Percentiles rank a stretch among this genome's conserved stretches.
Conservation (phyloP, 2,329 filamentous ascomycete species). For the Byssochlamys sp. region DNA sequence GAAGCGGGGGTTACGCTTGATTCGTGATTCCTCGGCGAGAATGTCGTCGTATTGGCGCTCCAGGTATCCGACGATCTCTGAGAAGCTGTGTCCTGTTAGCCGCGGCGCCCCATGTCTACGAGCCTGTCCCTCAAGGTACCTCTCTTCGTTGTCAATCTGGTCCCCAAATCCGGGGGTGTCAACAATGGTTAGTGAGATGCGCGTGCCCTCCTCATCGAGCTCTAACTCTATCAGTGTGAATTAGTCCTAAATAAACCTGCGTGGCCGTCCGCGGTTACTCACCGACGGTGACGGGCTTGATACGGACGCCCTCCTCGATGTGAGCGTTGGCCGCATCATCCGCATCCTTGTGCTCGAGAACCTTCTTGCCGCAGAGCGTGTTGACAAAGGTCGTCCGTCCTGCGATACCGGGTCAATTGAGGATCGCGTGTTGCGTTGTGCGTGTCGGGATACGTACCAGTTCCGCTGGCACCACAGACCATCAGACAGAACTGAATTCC, state of each 20-base stretch:
- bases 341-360: conserved; percentile 81
- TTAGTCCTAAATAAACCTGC: conserved; percentile 3
- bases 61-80: conserved; percentile 94
- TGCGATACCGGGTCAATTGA: conserved; percentile 26
- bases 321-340: conserved; percentile 84
- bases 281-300: conserved; percentile 98
- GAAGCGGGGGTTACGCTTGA: conserved; percentile 99
- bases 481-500: conserved; percentile 99
- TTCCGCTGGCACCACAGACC: conserved; percentile 98
- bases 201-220: conserved; percentile 94
- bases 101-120: background rate
- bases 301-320: conserved; percentile 92
- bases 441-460: conserved; percentile 54
- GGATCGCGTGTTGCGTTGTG: background rate
- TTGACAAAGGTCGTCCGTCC: conserved; percentile 98
- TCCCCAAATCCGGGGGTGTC: conserved; percentile 97
- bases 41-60: conserved; percentile 99
- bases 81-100: conserved; percentile 56
- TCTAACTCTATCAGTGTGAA: conserved; percentile 60
- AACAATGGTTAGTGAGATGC: conserved; percentile 95
- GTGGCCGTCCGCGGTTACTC: conserved; percentile 30
- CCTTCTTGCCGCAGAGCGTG: conserved; percentile 91
- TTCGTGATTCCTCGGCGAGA: conserved; percentile 96
- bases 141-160: conserved; percentile 97
- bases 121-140: conserved; percentile 44